Percentiles rank a stretch among this genome's conserved stretches.
phyloP scores from a whole-genome alignment of 495 filamentous ascomycete species.

The Penicillium robsamsonii region DNA sequence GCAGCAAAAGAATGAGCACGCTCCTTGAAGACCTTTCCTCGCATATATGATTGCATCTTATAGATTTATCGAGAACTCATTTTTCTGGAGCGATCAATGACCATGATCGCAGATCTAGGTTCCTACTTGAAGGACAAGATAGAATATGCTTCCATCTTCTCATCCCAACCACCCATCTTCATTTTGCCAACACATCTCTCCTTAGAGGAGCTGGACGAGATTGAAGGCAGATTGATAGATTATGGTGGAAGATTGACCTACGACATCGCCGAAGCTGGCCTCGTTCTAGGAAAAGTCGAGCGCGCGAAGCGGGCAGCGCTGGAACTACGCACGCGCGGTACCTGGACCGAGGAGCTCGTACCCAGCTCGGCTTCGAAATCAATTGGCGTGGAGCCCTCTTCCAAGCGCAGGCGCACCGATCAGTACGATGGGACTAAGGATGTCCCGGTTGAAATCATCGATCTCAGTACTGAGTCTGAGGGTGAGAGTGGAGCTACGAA shows the following conservation, averaged over 20 bases:
- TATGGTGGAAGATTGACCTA: constrained; percentile 61
- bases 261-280: constrained; percentile 65
- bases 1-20: not conserved
- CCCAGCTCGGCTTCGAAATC: not conserved
- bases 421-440: not conserved
- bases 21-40: not conserved
- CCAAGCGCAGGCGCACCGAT: constrained; percentile 26
- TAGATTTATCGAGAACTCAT: not conserved
- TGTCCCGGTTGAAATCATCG: constrained; percentile 20
- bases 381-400: constrained; percentile 15
- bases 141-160: constrained; percentile 16
- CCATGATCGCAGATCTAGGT: constrained; percentile 1
- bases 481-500: constrained; percentile 22
- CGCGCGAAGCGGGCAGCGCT: constrained; percentile 69
- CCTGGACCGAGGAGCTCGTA: constrained; percentile 57
- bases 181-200: constrained; percentile 70
- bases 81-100: not conserved
- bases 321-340: constrained; percentile 66
- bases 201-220: constrained; percentile 54
- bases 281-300: constrained; percentile 70
- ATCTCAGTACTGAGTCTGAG: constrained; percentile 36
- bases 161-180: constrained; percentile 59
- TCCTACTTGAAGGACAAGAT: constrained; percentile 7
- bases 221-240: constrained; percentile 61
- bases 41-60: not conserved